Base-by-base conservation (phyloP, 176 grass and related monocot species). In the Aegilops sharonensis region DNA sequence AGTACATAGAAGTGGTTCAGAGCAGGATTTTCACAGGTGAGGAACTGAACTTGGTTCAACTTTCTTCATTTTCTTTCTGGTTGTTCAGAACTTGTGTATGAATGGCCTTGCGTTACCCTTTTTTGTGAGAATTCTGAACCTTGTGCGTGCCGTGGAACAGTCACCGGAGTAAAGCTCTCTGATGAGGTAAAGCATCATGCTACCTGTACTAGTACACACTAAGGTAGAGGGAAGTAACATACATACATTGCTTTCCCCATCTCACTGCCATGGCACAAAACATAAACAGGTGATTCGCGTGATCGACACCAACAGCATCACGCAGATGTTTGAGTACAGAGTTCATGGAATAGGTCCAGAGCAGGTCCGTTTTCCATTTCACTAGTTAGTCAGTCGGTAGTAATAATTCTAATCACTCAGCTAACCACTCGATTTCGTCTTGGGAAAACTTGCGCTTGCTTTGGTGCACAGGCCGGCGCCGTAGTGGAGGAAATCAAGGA, bases 401-500 rank as follows among this genome's bases (percentile, higher is more conserved):
- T 48, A 48, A 13, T 48, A 48, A 20, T 59, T 57, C 18, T 21
- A 59, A 3, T 21, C 18, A 21, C 54, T 8, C 17, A 57, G 54
- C 54, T 57, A 57, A 57, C 54, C 6, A 21, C 15, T 18, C 50
- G 50, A 54, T 18, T 18, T 59, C 54, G 18, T 59, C 54, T 59
- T 59, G 17, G 17, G 18, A 36, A 21, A 69, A 20, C 32, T 78
- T 86, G 17, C 20, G 69, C 34, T 34, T 74, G 64, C 48, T 27
- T 39, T 72, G 64, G 40, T 15, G 39, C 77, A 71, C 9, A 95
- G 95, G 83, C 93, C 8, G 66, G 92, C 47, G 87, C 80, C 8
- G 65, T 83, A 0, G 87, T 92, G 21, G 86, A 92, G 78, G 93
- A 95, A 85, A 98, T 94, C 69, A 93, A 98, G 84, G 95, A 98